These are phyloP conservation scores for Huntiella savannae DNA, from an alignment of 2,329 filamentous ascomycete species.

Conservation along the genomic window DNA sequence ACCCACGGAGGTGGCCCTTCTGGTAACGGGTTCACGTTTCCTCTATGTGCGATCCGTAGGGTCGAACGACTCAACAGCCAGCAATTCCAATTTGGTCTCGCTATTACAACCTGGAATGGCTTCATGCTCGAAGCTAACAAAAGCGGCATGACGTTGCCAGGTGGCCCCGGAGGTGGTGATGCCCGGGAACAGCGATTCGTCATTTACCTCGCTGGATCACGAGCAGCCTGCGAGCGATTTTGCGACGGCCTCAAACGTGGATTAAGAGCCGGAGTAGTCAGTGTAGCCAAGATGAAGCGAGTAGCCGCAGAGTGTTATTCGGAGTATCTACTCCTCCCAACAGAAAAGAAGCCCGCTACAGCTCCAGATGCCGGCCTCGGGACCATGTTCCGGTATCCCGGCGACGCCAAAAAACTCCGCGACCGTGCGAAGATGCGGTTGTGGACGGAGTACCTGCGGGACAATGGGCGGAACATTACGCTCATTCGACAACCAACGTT, in stretches of 20 bases:
- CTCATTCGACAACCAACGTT: slow-evolving; percentile 91
- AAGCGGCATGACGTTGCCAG: slow-evolving; percentile 6
- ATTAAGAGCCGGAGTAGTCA: slow-evolving; percentile 67
- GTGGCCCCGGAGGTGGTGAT: slow-evolving; percentile 13
- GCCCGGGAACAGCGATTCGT: slow-evolving; percentile 65
- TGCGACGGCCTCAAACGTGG: slow-evolving; percentile 91
- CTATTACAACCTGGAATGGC: slow-evolving; percentile 88
- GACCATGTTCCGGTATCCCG: slow-evolving; percentile 83
- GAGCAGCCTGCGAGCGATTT: slow-evolving; percentile 81
- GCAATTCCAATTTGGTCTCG: slow-evolving; percentile 78
- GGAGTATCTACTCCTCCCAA: slow-evolving; percentile 53
- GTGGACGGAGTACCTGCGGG: slow-evolving; percentile 90
- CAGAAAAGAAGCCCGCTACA: slow-evolving; percentile 25
- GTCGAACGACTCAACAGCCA: slow-evolving; percentile 89
- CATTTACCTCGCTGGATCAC: slow-evolving; percentile 73
- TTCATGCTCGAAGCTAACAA: slow-evolving; percentile 37
- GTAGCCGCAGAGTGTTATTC: slow-evolving; percentile 80
- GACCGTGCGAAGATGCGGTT: slow-evolving; percentile 94
- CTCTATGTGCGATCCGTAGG: slow-evolving; percentile 73
- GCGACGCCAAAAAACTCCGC: slow-evolving; percentile 80
- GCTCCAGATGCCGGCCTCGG: slow-evolving; percentile 81
- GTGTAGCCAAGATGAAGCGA: slow-evolving; percentile 64
- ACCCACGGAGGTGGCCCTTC: slow-evolving; percentile 83
- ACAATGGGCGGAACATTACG: slow-evolving; percentile 85
- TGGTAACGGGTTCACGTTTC: slow-evolving; percentile 89